These are phyloP conservation scores for Pestalotiopsis sp. DNA, from an alignment of 2,329 filamentous ascomycete genomes.

Conservation along the genomic window DNA sequence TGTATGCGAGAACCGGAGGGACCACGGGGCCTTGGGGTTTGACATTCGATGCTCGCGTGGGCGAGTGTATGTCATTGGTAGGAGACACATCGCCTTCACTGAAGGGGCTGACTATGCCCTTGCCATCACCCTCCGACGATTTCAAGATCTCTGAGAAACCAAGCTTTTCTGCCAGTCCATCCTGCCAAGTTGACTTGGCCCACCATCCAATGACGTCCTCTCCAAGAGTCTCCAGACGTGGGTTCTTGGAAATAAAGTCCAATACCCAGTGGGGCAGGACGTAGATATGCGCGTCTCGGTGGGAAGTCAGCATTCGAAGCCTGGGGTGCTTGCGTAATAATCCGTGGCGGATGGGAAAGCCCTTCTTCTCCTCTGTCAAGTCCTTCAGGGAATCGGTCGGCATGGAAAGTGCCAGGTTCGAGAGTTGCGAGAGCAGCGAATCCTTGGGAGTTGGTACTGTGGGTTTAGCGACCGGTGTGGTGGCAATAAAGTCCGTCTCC, in stretches of 20 bases:
- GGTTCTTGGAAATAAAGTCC: constrained; percentile 78
- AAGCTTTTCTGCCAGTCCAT: constrained; percentile 77
- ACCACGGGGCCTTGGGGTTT: constrained; percentile 41
- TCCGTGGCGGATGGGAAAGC: constrained; percentile 74
- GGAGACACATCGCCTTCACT: constrained; percentile 20
- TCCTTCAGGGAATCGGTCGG: constrained; percentile 90
- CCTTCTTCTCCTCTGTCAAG: constrained; percentile 73
- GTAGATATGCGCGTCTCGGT: constrained; percentile 93
- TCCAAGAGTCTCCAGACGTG: constrained; percentile 82
- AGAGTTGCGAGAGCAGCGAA: constrained; percentile 69
- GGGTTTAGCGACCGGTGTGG: constrained; percentile 65
- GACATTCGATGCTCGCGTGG: constrained; percentile 22
- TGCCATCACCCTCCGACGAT: constrained; percentile 38
- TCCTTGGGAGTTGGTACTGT: constrained; percentile 61
- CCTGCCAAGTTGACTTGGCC: constrained; percentile 93
- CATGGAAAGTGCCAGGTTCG: constrained; percentile 82
- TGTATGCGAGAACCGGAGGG: constrained; percentile 79
- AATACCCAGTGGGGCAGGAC: constrained; percentile 91
- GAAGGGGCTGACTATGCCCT: neutral
- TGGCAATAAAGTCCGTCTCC: constrained; percentile 90
- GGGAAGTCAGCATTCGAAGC: constrained; percentile 78
- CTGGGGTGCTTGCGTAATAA: constrained; percentile 75
- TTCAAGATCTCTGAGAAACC: constrained; percentile 69
- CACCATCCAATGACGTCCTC: constrained; percentile 95
- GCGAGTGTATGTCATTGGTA: constrained; percentile 15